phyloP scores from a whole-genome alignment of 2,329 filamentous ascomycete species.

The Cladosporium sp. region DNA sequence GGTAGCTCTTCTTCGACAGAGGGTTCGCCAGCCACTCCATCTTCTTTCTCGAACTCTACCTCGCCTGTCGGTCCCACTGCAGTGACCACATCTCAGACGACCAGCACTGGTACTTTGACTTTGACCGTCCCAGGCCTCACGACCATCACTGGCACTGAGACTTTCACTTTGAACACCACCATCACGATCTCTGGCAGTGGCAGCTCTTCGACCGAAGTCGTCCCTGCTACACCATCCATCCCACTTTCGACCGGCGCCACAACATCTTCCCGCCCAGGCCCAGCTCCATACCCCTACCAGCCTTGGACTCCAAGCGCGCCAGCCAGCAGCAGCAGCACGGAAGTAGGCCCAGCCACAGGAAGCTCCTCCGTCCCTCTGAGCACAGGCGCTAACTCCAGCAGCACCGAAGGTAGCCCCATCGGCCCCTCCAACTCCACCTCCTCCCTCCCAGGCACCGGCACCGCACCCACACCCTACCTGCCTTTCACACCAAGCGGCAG shows the following conservation, averaged over 20 bases:
- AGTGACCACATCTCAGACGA: constrained; percentile 19
- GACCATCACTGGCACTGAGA: constrained; percentile 7
- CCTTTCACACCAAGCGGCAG: constrained; percentile 3
- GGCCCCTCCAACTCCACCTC: constrained; percentile 22
- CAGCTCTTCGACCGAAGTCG: constrained; percentile 12
- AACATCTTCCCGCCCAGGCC: constrained; percentile 42
- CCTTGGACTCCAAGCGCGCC: constrained; percentile 17
- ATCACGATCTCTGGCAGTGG: constrained; percentile 22
- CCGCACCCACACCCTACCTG: constrained; percentile 6
- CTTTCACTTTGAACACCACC: constrained; percentile 28
- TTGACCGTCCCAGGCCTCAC: neutral
- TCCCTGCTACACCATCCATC: constrained; percentile 19
- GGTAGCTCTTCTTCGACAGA: constrained; percentile 17
- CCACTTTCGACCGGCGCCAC: constrained; percentile 35
- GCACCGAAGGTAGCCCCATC: constrained; percentile 21
- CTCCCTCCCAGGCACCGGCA: constrained; percentile 20
- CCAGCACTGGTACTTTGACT: constrained; percentile 21
- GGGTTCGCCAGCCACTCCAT: constrained; percentile 12
- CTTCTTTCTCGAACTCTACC: constrained; percentile 1
- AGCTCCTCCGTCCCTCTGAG: constrained; percentile 3
- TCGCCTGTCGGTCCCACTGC: constrained; percentile 2
- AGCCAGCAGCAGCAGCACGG: neutral
- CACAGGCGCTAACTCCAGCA: neutral
- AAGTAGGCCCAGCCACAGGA: neutral
- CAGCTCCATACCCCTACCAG: constrained; percentile 39